phyloP scores from a whole-genome alignment of 371 early-diverging fungal species.

The Mucor racemosus region DNA sequence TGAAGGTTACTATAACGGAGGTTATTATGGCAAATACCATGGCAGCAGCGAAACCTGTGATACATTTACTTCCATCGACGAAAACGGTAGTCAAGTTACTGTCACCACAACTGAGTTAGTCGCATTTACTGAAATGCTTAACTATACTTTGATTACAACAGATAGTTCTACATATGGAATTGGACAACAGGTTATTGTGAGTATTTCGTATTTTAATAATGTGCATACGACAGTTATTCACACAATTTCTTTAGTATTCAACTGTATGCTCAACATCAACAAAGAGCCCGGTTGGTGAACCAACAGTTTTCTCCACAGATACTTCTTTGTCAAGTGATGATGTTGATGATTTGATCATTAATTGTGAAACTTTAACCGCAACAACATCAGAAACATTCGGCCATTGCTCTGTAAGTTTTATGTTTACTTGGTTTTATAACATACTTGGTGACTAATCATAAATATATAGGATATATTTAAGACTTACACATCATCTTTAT shows the following conservation, averaged over 20 bases:
- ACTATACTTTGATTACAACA: not conserved
- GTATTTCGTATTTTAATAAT: no score
- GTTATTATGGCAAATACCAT: not conserved
- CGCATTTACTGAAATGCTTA: not conserved
- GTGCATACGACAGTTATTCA: no score
- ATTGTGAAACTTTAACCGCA: not conserved
- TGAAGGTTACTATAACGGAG: not conserved
- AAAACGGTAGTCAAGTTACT: slow-evolving; percentile 1
- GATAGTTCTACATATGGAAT: not conserved
- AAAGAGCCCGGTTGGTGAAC: not conserved
- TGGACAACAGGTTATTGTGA: slow-evolving; percentile 1
- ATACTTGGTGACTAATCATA: no score
- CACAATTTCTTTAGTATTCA: no score
- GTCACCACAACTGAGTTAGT: not conserved
- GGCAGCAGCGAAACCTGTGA: not conserved
- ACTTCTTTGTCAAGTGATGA: not conserved
- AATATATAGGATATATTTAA: no score
- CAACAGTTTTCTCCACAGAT: not conserved
- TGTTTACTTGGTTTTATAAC: not conserved
- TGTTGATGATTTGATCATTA: not conserved
- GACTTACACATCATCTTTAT: not conserved
- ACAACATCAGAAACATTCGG: not conserved
- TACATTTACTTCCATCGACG: not conserved
- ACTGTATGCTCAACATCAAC: not conserved
- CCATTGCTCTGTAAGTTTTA: slow-evolving; percentile 15